Base-by-base conservation (phyloP, 805 yeast genomes). In the Brettanomyces bruxellensis region DNA sequence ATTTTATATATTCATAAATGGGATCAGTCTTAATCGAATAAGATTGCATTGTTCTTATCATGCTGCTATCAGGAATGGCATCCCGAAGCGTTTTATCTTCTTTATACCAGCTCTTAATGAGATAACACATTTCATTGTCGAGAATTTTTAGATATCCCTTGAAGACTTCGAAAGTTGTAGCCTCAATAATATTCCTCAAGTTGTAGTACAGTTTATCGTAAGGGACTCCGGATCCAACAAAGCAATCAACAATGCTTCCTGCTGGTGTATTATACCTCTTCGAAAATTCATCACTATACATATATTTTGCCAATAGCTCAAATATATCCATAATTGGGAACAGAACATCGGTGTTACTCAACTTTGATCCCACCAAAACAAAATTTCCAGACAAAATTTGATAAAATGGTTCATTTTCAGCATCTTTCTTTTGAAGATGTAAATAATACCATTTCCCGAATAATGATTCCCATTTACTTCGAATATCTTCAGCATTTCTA, bases 401-500 rank as follows among this genome's bases (percentile, higher is more conserved):
- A 50, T 68, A 67, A 45, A 73, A 66, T 6, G 76, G 70, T 38
- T 65, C 70, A 38, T 57, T 61, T 1, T 51, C 45, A 4, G 57
- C 43, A 25, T 52, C 46, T 3, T 49, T 51, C 13, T 58, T 55
- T 1, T 48, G 46, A 4, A 44, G 43, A 53, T 58, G 70, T 61
- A 58, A 59, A 59, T 43, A 64, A 51, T 49, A 57, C 67, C 67
- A 62, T 46, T 78, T 78, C 45, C 76, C 79, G 55, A 89, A 76
- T 43, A 84, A 70, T 47, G 80, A 75, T 51, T 77, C 80, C 95
- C 96, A 91, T 64, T 89, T 80, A 46, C 79, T 75, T 53, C 80
- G 67, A 45, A 91, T 84, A 60, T 86, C 96, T 53, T 86, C 95
- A 11, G 81, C 73, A 57, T 86, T 86, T 58, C 91, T 78, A 63